phyloP scores from a whole-genome alignment of 2,329 filamentous ascomycete genomes.

The Monosporascus cannonballus region DNA sequence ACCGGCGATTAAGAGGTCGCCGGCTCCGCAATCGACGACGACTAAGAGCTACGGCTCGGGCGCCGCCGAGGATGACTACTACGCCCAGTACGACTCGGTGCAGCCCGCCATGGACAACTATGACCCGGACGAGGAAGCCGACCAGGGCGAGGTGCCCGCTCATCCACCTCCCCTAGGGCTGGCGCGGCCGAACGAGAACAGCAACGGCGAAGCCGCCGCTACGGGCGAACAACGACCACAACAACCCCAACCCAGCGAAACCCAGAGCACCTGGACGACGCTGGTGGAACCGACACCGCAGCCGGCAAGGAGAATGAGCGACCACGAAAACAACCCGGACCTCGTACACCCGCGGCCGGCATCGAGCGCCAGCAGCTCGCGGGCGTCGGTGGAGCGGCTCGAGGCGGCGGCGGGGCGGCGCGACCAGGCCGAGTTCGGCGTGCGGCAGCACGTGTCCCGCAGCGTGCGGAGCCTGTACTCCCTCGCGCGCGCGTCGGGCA shows the following conservation, averaged over 20 bases:
- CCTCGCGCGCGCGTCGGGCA: conserved; percentile 63
- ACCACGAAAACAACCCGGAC: conserved; percentile 25
- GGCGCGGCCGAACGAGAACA: conserved; percentile 13
- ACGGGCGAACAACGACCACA: not conserved
- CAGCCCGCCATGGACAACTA: conserved; percentile 77
- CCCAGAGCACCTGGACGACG: conserved; percentile 36
- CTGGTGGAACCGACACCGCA: conserved; percentile 35
- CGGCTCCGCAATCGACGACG: conserved; percentile 44
- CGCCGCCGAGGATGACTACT: conserved; percentile 64
- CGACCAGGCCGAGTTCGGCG: conserved; percentile 62
- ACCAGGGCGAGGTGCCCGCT: conserved; percentile 19
- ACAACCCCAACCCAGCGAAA: conserved; percentile 28
- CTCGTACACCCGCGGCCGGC: conserved; percentile 47
- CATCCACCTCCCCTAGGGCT: conserved; percentile 29
- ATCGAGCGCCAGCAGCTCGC: conserved; percentile 52
- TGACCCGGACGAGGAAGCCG: conserved; percentile 65
- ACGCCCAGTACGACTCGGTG: conserved; percentile 68
- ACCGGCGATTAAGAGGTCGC: conserved; percentile 55
- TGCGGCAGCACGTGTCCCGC: conserved; percentile 73
- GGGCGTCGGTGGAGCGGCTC: conserved; percentile 56
- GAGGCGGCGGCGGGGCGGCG: conserved; percentile 50
- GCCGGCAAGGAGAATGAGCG: not conserved
- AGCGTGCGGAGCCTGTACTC: conserved; percentile 72
- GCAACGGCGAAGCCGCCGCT: conserved; percentile 10
- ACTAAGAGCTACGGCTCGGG: conserved; percentile 16